Conservation (phyloP, 1,284 basidiomycete species). For the Naganishia albida region DNA sequence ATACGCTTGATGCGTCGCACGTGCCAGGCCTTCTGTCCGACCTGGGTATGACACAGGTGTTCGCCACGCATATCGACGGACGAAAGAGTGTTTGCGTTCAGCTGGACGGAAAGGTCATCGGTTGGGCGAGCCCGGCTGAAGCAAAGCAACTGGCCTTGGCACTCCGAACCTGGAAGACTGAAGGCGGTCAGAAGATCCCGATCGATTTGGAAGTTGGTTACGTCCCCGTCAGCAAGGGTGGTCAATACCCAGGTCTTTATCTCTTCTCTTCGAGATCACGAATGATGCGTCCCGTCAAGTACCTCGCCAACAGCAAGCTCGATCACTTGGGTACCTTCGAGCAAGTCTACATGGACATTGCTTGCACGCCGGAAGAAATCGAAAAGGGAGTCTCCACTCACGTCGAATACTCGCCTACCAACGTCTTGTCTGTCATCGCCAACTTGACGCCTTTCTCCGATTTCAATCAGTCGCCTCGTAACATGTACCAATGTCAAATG, state of each 20-base stretch:
- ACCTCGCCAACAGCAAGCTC: slow-evolving; percentile 77
- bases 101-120: slow-evolving; percentile 90
- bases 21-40: slow-evolving; percentile 79
- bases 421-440: slow-evolving; percentile 79
- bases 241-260: slow-evolving; percentile 96
- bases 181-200: slow-evolving; percentile 77
- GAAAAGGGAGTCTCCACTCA: slow-evolving; percentile 81
- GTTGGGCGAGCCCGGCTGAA: slow-evolving; percentile 82
- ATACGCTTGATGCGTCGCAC: slow-evolving; percentile 71
- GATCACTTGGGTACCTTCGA: slow-evolving; percentile 97
- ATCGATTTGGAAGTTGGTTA: slow-evolving; percentile 94
- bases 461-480: slow-evolving; percentile 78
- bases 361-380: slow-evolving; percentile 85
- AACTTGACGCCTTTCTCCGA: slow-evolving; percentile 74
- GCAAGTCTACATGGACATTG: slow-evolving; percentile 99
- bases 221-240: slow-evolving; percentile 84
- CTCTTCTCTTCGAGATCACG: slow-evolving; percentile 83
- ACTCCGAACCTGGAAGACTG: slow-evolving; percentile 94
- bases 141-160: slow-evolving; percentile 78
- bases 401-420: slow-evolving; percentile 91
- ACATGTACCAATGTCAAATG: slow-evolving; percentile 78
- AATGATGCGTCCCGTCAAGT: slow-evolving; percentile 99
- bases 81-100: slow-evolving; percentile 82
- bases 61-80: slow-evolving; percentile 74
- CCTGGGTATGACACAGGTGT: slow-evolving; percentile 93